Evolutionary conservation across 805 yeast species (phyloP).

Genomic region (Kodamaea restingae): DNA sequence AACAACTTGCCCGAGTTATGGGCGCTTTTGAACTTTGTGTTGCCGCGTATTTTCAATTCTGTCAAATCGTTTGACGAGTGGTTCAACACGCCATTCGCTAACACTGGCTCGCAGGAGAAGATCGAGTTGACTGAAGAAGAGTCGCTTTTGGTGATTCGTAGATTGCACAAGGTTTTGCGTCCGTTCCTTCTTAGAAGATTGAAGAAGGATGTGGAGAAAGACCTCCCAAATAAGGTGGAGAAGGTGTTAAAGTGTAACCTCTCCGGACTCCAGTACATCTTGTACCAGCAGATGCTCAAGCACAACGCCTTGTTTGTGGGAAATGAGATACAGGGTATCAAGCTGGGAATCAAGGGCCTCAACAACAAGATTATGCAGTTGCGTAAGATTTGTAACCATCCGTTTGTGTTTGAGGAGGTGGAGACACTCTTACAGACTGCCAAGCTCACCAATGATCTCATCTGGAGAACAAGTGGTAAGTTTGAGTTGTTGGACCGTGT

Average conservation of each 20-base stretch:
- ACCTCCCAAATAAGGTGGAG: constrained; percentile 79
- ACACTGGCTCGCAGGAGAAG: constrained; percentile 78
- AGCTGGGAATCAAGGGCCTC: constrained; percentile 69
- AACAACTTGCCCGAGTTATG: constrained; percentile 81
- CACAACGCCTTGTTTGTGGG: constrained; percentile 68
- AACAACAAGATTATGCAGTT: constrained; percentile 83
- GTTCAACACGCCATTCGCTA: constrained; percentile 87
- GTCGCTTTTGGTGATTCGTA: constrained; percentile 71
- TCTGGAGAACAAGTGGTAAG: constrained; percentile 78
- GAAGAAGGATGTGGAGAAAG: constrained; percentile 84
- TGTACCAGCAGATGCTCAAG: constrained; percentile 76
- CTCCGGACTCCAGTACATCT: constrained; percentile 63
- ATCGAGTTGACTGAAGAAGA: constrained; percentile 84
- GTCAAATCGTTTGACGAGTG: constrained; percentile 85
- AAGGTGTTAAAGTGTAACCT: constrained; percentile 76
- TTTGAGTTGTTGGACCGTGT: constrained; percentile 74
- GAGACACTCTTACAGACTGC: constrained; percentile 66
- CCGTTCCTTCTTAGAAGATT: constrained; percentile 81
- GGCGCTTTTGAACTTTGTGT: constrained; percentile 78
- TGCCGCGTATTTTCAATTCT: constrained; percentile 81
- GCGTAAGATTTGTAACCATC: constrained; percentile 83
- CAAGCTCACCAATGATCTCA: constrained; percentile 56
- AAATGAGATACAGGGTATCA: constrained; percentile 47
- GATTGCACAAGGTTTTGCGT: constrained; percentile 81
- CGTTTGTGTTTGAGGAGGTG: constrained; percentile 80